Base-by-base conservation (phyloP, 2,329 filamentous ascomycete genomes). In the Colletotrichum sp. region DNA sequence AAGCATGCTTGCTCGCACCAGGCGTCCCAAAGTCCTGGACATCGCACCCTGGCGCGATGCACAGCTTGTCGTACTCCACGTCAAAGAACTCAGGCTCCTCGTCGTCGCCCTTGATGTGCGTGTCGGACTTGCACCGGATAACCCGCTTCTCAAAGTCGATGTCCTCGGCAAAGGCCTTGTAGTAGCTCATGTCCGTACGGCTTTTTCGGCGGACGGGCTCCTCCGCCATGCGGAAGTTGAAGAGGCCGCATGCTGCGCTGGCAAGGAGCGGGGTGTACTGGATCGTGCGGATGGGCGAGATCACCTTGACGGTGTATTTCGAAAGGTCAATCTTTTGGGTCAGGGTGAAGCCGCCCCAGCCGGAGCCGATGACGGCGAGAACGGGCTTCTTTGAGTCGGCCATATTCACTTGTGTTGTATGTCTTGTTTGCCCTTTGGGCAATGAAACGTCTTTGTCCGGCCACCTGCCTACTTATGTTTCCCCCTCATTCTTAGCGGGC, bases 211-310 rank as follows among this genome's bases (percentile, higher is more conserved):
- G 95, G 81, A 99, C 94, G 69, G 97, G 97, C 89, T 99, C 97
- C 96, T 99, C 99, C 87, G 99, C 98, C 82, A 96, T 98, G 84
- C 97, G 95, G 89, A 98, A 97, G 90, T 99, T 97, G 85, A 99
- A 97, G 81, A 95, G 94, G 81, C 97, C 97, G 79, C 96, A 98
- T 66, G 97, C 98, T 87, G 97, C 98, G 83, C 96, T 98, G 79
- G 97, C 97, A 76, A 99, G 92, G 73, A 99, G 92, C 75, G 97
- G 97, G 34, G 97, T 99, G 91, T 99, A 99, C 80, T 99, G 94
- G 92, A 99, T 99, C 91, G 98, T 99, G 89, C 99, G 99, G 84
- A 97, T 95, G 69, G 97, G 97, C 63, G 97, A 98, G 84, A 99
- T 95, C 85, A 99, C 96, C 83, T 98, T 87, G 85, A 98, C 96